These are phyloP conservation scores for Microcyclosporella mali DNA, from an alignment of 2,329 filamentous ascomycete genomes.

Conservation along the genomic window DNA sequence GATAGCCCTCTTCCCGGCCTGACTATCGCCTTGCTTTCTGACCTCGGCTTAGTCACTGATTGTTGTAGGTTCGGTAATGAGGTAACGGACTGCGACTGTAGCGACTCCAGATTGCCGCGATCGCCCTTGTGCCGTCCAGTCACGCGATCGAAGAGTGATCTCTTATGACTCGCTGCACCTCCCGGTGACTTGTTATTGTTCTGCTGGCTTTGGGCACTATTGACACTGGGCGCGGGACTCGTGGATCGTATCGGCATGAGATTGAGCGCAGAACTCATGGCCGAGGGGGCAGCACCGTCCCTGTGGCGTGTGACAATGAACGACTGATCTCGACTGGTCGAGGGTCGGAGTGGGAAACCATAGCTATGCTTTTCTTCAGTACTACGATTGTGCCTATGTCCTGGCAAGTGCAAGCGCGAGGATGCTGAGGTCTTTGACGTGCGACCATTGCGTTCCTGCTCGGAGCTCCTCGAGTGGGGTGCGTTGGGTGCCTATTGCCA, in stretches of 20 bases:
- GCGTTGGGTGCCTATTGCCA: slow-evolving; percentile 20
- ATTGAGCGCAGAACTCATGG: slow-evolving; percentile 44
- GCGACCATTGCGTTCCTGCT: slow-evolving; percentile 27
- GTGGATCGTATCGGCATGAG: slow-evolving; percentile 57
- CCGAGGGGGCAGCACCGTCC: slow-evolving; percentile 48
- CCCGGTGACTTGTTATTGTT: slow-evolving; percentile 50
- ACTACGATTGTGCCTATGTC: slow-evolving; percentile 62
- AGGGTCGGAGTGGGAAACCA: slow-evolving; percentile 59
- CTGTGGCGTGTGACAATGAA: slow-evolving; percentile 43
- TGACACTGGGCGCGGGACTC: slow-evolving; percentile 74
- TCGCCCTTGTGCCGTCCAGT: slow-evolving; percentile 46
- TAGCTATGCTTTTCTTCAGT: slow-evolving; percentile 50
- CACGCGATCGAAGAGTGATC: slow-evolving; percentile 50
- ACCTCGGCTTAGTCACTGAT: slow-evolving; percentile 15
- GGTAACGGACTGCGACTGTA: slow-evolving; percentile 38
- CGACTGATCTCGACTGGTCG: slow-evolving; percentile 69
- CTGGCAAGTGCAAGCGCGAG: slow-evolving; percentile 58
- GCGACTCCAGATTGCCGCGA: slow-evolving; percentile 30
- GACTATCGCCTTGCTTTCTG: slow-evolving; percentile 23
- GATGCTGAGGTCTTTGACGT: slow-evolving; percentile 35
- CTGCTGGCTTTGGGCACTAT: slow-evolving; percentile 53
- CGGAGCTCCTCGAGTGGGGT: slow-evolving; percentile 26
- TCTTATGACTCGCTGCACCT: slow-evolving; percentile 38
- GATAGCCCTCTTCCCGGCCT: slow-evolving; percentile 20
- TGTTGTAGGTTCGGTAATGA: slow-evolving; percentile 34